These are phyloP conservation scores for Parathielavia hyrcaniae DNA, from an alignment of 495 filamentous ascomycete genomes.

Conservation along the genomic window DNA sequence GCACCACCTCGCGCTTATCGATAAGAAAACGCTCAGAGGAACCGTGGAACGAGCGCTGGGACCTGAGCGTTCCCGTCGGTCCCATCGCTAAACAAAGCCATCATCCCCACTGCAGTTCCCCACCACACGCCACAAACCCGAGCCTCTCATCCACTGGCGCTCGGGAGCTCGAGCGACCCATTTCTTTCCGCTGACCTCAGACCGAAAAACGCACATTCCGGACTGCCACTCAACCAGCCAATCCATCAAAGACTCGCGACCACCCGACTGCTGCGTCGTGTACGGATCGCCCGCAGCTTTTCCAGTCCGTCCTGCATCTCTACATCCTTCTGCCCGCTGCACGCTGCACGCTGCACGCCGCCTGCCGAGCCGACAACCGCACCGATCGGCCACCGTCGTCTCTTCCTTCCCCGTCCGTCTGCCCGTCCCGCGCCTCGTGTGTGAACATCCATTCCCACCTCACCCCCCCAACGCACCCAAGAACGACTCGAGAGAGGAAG, in stretches of 20 bases:
- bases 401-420: background rate
- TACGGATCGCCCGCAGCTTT: constrained; percentile 11
- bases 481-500: constrained; percentile 18
- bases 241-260: constrained; percentile 23
- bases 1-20: too few relatives aligned
- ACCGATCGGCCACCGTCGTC: background rate
- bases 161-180: constrained; percentile 27
- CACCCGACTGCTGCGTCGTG: constrained; percentile 12
- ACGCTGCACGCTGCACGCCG: background rate
- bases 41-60: too few relatives aligned
- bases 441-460: constrained; percentile 4
- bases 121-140: constrained; percentile 17
- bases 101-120: background rate
- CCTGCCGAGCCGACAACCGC: background rate
- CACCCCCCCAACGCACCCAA: background rate
- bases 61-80: too few relatives aligned
- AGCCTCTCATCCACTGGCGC: constrained; percentile 14
- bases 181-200: constrained; percentile 34
- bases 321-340: too few relatives aligned
- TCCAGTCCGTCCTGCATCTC: background rate
- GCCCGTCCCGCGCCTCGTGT: background rate
- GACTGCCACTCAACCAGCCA: constrained; percentile 16
- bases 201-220: constrained; percentile 29
- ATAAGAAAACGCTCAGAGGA: too few relatives aligned
- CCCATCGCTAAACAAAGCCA: too few relatives aligned